Evolutionary conservation across 768 basidiomycete species (phyloP).

Genomic region (Tylopilus rubrobrunneus): DNA sequence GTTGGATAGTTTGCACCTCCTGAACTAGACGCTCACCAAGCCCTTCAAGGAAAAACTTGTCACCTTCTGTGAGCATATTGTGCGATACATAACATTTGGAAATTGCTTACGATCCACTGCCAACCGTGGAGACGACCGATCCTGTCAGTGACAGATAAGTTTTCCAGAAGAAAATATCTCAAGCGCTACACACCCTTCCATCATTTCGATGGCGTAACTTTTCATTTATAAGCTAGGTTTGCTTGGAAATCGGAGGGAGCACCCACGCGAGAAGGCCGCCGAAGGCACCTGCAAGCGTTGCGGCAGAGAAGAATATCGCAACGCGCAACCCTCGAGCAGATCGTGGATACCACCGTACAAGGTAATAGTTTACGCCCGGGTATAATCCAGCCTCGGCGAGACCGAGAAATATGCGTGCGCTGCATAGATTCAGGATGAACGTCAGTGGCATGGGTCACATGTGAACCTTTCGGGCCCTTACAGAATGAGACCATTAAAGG

Average conservation of each 20-base stretch:
- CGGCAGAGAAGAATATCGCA: conserved; percentile 63
- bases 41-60: conserved; percentile 29
- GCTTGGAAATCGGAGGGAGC: not conserved
- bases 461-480: conserved; percentile 14
- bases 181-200: conserved; percentile 31
- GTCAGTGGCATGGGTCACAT: not conserved
- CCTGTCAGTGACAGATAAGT: conserved; percentile 4
- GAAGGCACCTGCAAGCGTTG: conserved; percentile 51
- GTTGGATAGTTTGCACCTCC: not conserved
- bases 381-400: conserved; percentile 45
- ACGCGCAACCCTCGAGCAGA: conserved; percentile 54
- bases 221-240: not conserved
- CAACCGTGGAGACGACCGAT: conserved; percentile 31
- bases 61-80: conserved; percentile 3
- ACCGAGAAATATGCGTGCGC: conserved; percentile 43
- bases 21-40: conserved; percentile 10
- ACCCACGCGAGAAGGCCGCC: conserved; percentile 47
- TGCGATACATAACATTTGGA: not conserved
- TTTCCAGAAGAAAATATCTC: not conserved
- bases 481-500: conserved; percentile 27
- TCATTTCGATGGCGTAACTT: conserved; percentile 33
- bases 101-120: conserved; percentile 33
- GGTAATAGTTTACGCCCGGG: conserved; percentile 39
- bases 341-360: conserved; percentile 58
- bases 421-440: conserved; percentile 6